Percentiles rank a stretch among this genome's conserved stretches.
Evolutionary conservation across 306 rosid species (phyloP).

Genomic region (Cucumis hystrix): DNA sequence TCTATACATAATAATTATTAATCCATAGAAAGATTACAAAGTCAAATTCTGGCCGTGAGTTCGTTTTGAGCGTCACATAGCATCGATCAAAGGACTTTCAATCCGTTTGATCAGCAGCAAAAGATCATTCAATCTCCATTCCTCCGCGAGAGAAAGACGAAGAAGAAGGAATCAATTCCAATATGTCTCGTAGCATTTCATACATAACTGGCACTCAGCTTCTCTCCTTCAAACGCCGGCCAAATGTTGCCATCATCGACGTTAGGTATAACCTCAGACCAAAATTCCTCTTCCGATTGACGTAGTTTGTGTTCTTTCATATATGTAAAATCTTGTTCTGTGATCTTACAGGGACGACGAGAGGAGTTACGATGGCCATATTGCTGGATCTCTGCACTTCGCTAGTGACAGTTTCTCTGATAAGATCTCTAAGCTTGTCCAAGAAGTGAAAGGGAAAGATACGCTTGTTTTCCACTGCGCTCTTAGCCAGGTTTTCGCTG

Average conservation of each 20-base stretch:
- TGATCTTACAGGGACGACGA: conserved; percentile 8
- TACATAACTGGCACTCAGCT: conserved; percentile 9
- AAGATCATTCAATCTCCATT: neutral
- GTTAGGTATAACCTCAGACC: conserved; percentile 6
- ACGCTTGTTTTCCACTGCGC: conserved; percentile 83
- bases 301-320: neutral
- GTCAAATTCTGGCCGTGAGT: neutral
- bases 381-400: conserved; percentile 13
- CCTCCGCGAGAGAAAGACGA: neutral
- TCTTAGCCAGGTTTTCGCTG: conserved; percentile 2
- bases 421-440: conserved; percentile 7
- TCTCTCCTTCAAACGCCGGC: conserved; percentile 6
- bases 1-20: no score
- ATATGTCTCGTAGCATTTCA: conserved; percentile 19
- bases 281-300: neutral
- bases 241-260: conserved; percentile 10
- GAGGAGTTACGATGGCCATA: conserved; percentile 13
- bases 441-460: conserved; percentile 54
- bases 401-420: conserved; percentile 8
- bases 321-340: neutral
- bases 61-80: neutral
- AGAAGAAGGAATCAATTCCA: neutral
- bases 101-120: neutral
- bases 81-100: neutral
- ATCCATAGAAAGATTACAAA: neutral